These are phyloP conservation scores for Pseudocercospora cruenta DNA, from an alignment of 2,329 filamentous ascomycete species.

Conservation along the genomic window DNA sequence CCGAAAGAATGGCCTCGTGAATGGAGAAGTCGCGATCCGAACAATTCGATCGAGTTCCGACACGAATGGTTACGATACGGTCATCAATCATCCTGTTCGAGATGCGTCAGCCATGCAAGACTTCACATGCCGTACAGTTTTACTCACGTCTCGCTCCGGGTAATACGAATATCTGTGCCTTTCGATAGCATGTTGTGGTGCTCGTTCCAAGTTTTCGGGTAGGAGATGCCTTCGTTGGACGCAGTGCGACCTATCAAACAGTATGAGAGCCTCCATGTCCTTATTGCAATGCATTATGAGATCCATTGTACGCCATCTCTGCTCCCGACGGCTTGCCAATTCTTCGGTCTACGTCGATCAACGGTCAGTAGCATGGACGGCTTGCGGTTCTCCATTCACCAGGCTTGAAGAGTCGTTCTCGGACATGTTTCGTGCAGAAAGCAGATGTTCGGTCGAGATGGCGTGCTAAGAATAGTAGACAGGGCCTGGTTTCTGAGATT, in stretches of 20 bases:
- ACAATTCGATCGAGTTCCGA: constrained; percentile 5
- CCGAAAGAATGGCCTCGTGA: constrained; percentile 25
- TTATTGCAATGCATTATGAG: not conserved
- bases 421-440: constrained; percentile 19
- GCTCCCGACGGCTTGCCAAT: not conserved
- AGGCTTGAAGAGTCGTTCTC: constrained; percentile 8
- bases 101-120: not conserved
- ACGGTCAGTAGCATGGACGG: not conserved
- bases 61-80: constrained; percentile 21
- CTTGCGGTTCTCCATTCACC: not conserved
- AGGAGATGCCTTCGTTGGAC: not conserved
- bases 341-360: not conserved
- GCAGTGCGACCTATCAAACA: not conserved
- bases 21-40: constrained; percentile 21
- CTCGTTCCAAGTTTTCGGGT: not conserved
- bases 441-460: constrained; percentile 7
- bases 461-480: constrained; percentile 7
- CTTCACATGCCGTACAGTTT: not conserved
- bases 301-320: too few relatives aligned
- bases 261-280: not conserved
- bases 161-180: constrained; percentile 19
- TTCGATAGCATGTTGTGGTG: constrained; percentile 8
- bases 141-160: constrained; percentile 17
- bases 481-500: not conserved
- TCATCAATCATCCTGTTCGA: constrained; percentile 23